These are phyloP conservation scores for Apophysomyces ossiformis DNA, from an alignment of 371 early-diverging fungal species.

Conservation along the genomic window DNA sequence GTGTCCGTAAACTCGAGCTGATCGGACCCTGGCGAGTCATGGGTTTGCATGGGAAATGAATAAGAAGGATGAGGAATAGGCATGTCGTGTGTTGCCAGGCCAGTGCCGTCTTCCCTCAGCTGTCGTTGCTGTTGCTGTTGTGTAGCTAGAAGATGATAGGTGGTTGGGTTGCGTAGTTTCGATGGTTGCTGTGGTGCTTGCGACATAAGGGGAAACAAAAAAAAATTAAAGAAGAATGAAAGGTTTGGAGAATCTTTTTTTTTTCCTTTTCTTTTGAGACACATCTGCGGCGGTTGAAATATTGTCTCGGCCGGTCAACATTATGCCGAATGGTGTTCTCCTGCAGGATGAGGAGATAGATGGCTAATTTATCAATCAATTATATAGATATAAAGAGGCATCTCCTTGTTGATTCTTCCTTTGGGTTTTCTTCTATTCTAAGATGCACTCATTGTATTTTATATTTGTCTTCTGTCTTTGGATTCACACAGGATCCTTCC, in stretches of 20 bases:
- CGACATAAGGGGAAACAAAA: conserved; percentile 6
- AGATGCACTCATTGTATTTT: background rate
- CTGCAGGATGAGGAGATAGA: conserved; percentile 2
- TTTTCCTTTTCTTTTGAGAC: background rate
- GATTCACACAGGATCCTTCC: background rate
- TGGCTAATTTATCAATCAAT: conserved; percentile 4
- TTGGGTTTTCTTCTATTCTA: no score
- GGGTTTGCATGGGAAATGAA: conserved; percentile 8
- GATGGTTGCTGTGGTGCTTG: conserved; percentile 14
- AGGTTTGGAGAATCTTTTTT: background rate
- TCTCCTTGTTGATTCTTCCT: no score
- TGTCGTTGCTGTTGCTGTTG: conserved; percentile 14
- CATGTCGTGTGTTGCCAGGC: background rate
- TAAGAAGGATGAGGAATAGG: conserved; percentile 5
- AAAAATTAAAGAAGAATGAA: conserved; percentile 1
- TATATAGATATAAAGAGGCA: background rate
- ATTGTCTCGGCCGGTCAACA: conserved; percentile 10
- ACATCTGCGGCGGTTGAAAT: conserved; percentile 4
- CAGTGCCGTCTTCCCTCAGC: conserved; percentile 1
- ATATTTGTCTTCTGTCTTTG: background rate
- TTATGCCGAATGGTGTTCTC: conserved; percentile 4
- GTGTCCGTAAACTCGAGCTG: conserved; percentile 8
- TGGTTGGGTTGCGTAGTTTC: conserved; percentile 22
- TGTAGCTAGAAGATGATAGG: conserved; percentile 16
- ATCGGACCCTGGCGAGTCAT: conserved; percentile 3